Conservation (phyloP, 352 stramenopile genomes). For the Pythium volutum region DNA sequence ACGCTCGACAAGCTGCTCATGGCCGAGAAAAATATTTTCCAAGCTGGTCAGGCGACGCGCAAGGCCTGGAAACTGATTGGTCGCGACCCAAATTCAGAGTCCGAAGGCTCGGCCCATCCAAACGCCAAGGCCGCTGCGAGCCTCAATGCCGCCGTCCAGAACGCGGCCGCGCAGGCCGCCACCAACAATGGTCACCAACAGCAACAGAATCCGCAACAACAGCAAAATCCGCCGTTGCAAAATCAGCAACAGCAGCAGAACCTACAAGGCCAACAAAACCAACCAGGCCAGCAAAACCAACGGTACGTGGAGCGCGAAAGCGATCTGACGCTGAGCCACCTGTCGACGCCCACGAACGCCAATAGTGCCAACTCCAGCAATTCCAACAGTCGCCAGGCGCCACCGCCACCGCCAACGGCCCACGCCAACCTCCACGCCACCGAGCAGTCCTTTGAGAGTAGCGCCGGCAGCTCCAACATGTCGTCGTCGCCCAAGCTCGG, state of each 20-base stretch:
- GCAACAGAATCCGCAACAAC: neutral
- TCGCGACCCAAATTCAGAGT: constrained; percentile 19
- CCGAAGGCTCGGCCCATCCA: constrained; percentile 3
- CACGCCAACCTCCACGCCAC: neutral
- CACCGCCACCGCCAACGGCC: neutral
- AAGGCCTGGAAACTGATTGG: constrained; percentile 84
- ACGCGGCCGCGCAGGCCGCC: constrained; percentile 11
- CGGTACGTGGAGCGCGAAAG: constrained; percentile 23
- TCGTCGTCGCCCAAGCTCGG: constrained; percentile 45
- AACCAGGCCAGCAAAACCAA: neutral
- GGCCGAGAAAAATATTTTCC: constrained; percentile 77
- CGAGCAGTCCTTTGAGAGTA: constrained; percentile 15
- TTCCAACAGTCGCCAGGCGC: neutral
- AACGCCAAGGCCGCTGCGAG: constrained; percentile 21
- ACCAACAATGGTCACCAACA: neutral
- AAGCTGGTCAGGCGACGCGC: constrained; percentile 75
- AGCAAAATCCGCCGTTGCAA: neutral
- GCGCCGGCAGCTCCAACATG: constrained; percentile 14
- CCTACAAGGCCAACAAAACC: neutral
- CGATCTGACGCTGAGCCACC: constrained; percentile 20
- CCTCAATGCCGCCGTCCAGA: constrained; percentile 23
- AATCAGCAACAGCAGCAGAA: neutral
- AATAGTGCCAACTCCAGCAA: neutral
- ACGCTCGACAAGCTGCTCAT: constrained; percentile 81
- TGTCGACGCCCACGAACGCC: constrained; percentile 11